These are phyloP conservation scores for Plasmodium inui DNA, from an alignment of 169 alveolate species.

Conservation along the genomic window DNA sequence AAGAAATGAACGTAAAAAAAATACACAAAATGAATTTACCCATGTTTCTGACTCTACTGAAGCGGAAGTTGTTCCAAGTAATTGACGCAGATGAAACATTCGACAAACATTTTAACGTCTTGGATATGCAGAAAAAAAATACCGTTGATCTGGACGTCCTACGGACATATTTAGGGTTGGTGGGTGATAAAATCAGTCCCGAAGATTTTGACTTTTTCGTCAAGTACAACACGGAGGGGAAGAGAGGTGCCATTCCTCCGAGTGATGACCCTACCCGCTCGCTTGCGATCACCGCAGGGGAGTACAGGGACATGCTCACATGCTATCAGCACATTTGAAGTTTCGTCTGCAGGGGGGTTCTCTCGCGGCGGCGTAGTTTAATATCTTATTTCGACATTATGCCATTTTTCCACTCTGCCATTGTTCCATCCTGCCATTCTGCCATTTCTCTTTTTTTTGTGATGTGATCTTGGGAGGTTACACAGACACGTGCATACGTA, in stretches of 20 bases:
- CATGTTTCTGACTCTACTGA: constrained; percentile 49
- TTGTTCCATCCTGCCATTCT: neutral
- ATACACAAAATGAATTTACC: constrained; percentile 42
- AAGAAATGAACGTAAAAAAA: constrained; percentile 51
- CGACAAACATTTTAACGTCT: constrained; percentile 20
- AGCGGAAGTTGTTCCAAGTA: constrained; percentile 23
- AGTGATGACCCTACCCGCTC: neutral
- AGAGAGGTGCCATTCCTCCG: neutral
- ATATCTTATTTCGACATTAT: neutral
- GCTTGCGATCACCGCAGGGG: neutral
- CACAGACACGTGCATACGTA: neutral
- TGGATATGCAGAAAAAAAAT: constrained; percentile 51
- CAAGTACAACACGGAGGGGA: neutral
- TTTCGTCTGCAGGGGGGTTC: neutral
- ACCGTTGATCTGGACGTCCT: constrained; percentile 7
- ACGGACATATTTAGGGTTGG: constrained; percentile 6
- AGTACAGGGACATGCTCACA: constrained; percentile 41
- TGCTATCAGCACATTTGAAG: constrained; percentile 4
- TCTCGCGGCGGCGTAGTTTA: neutral
- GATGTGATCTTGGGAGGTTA: neutral
- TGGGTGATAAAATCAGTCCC: constrained; percentile 48
- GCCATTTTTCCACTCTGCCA: neutral
- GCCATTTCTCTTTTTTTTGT: neutral
- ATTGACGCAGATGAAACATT: constrained; percentile 13
- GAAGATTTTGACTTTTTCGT: constrained; percentile 46